These are phyloP conservation scores for Begonia masoniana DNA, from an alignment of 306 rosid genomes.

Conservation along the genomic window DNA sequence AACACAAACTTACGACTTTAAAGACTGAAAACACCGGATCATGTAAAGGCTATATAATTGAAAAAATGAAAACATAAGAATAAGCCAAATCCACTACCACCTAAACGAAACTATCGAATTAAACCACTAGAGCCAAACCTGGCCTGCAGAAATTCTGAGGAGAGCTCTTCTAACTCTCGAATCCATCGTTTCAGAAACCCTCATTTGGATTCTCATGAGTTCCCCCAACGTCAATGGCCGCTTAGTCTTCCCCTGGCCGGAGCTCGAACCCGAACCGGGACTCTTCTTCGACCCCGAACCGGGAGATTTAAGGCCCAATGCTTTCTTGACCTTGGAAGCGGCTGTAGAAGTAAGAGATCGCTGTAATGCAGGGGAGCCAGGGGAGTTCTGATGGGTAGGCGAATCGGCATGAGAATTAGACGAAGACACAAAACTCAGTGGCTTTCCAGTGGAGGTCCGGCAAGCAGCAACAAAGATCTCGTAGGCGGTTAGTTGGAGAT, in stretches of 20 bases:
- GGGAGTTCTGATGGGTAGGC: conserved; percentile 36
- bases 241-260: conserved; percentile 48
- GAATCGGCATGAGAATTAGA: conserved; percentile 32
- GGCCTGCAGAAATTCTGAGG: conserved; percentile 78
- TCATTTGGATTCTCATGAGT: conserved; percentile 91
- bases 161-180: conserved; percentile 90
- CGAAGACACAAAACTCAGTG: conserved; percentile 32
- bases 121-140: conserved; percentile 29
- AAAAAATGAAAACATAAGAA: too few species aligned
- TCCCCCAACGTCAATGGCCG: conserved; percentile 85
- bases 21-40: too few species aligned
- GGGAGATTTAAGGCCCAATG: conserved; percentile 83
- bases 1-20: too few species aligned
- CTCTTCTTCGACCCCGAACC: conserved; percentile 75
- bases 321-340: conserved; percentile 95
- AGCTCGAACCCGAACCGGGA: conserved; percentile 36
- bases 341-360: conserved; percentile 89
- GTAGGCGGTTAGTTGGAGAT: conserved; percentile 70
- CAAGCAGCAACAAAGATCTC: conserved; percentile 98
- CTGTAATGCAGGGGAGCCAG: conserved; percentile 45
- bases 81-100: too few species aligned
- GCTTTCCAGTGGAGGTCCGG: conserved; percentile 76
- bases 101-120: too few species aligned
- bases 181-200: conserved; percentile 85
- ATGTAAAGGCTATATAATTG: too few species aligned